Base-by-base conservation (phyloP, 768 basidiomycete genomes). In the Phlebiopsis gigantea region DNA sequence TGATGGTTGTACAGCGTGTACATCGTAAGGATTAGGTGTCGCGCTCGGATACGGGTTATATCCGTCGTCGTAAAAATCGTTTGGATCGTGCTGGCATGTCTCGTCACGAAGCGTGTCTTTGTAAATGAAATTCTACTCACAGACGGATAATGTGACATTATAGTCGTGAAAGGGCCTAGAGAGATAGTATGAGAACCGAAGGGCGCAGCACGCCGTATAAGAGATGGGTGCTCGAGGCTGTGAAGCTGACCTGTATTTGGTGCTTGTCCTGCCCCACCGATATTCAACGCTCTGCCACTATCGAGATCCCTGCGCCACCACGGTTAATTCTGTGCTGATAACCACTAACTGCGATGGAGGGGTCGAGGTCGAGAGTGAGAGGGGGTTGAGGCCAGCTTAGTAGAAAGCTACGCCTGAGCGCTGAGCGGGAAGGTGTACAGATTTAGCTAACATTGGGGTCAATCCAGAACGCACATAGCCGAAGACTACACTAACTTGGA, bases 31-130 rank as follows among this genome's bases (percentile, higher is more conserved):
- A 55, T 67, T 65, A 50, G 62, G 59, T 57, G 50, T 30, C 42
- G 60, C 52, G 57, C 57, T 24, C 49, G 62, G 56, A 74, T 85
- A 82, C 7, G 80, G 77, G 58, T 72, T 74, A 68, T 84, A 84
- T 0, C 85, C 84, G 57, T 89, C 86, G 64, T 87, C 85, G 69
- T 88, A 86, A 55, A 78, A 79, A 26, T 79, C 85, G 85, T 14
- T 75, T 81, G 68, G 41, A 52, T 88, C 84, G 4, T 82, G 78
- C 83, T 87, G 53, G 34, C 34, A 39, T 9, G 12, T 17, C 34
- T 9, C 12, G 17, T 39, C 17, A 39, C 12, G 17, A 2, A 4
- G 17, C 34, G 34, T 17, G 34, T 39, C 8, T 9, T 39, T 39
- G 8, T 10, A 39, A 17, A 39, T 39, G n/a, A 17, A 4, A 28